Evolutionary conservation across 441 rosid species (phyloP).

Genomic region (Gossypium aridum): DNA sequence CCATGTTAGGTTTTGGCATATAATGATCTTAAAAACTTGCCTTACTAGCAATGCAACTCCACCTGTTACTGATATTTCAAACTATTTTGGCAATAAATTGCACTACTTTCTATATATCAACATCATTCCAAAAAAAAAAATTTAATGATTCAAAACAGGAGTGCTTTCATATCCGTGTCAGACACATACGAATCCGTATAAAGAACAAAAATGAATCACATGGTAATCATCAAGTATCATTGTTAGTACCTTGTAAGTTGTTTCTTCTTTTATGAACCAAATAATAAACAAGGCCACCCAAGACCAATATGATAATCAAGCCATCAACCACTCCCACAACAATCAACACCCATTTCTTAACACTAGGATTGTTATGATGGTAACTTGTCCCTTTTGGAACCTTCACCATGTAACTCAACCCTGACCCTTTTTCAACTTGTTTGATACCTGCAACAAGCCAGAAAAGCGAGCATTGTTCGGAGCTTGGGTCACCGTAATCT

Average conservation of each 20-base stretch:
- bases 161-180: background rate
- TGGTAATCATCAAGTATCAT: conserved; percentile 8
- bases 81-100: background rate
- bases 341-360: conserved; percentile 62
- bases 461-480: conserved; percentile 45
- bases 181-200: background rate
- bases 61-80: background rate
- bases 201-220: background rate
- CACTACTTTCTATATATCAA: background rate
- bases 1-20: background rate
- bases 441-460: conserved; percentile 60
- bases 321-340: conserved; percentile 71
- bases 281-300: conserved; percentile 55
- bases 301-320: conserved; percentile 38
- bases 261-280: conserved; percentile 43
- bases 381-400: conserved; percentile 50
- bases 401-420: conserved; percentile 67
- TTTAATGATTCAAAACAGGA: background rate
- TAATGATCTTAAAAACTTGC: background rate
- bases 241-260: conserved; percentile 12
- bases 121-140: background rate
- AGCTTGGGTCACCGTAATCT: background rate
- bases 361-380: conserved; percentile 30
- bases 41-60: background rate
- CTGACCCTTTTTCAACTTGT: conserved; percentile 41